Evolutionary conservation across 2,329 filamentous ascomycete species (phyloP), one percentile per base, ranked within the genome.

Genomic region (Colletotrichum sp.): DNA sequence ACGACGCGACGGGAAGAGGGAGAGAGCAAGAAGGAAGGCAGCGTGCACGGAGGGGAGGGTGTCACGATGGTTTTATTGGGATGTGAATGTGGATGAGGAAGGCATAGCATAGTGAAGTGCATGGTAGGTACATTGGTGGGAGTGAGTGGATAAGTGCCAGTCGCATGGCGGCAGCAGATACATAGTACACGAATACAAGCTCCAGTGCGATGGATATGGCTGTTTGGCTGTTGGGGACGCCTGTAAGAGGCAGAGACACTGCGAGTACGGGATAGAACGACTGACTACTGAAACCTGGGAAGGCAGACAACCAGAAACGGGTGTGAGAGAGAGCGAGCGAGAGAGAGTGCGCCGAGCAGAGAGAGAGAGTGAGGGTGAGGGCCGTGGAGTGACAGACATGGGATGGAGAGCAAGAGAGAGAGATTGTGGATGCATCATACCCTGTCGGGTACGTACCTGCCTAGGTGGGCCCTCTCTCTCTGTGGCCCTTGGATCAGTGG

Each of bases 1-100:
- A 74, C 57, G 69, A 69, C 69, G 63, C 55, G 63, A n/a, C 32
- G 36, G 32, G 62, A 49, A 55, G 49, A 66, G 57, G 18, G 30
- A 34, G 39, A 44, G 21, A 26, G 52, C 24, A 59, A 69, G 39
- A 69, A 13, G 15, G 15, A 55, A 15, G 5, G 6, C 10, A 21
- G 3, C 6, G 28, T 69, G 70, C 34, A 69, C 59, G 44, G 59
- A 55, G 71, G 36, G 66, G 71, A 57, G 66, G 73, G 74, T 74
- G 74, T 74, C 74, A 39, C 74, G 74, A 76, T 74, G 70, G 74
- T 76, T 76, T 76, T 74, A 74, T 76, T 74, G 34, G 44, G 44
- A 62, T 36, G 67, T 21, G 57, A 16, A 59, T 34, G 21, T 24
- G 15, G 39, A 69, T 39, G 70, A 18, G 70, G 36, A 76, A 49